Conservation (phyloP, 139 green algal genomes). For the Chlamydomonas sphaeroides region DNA sequence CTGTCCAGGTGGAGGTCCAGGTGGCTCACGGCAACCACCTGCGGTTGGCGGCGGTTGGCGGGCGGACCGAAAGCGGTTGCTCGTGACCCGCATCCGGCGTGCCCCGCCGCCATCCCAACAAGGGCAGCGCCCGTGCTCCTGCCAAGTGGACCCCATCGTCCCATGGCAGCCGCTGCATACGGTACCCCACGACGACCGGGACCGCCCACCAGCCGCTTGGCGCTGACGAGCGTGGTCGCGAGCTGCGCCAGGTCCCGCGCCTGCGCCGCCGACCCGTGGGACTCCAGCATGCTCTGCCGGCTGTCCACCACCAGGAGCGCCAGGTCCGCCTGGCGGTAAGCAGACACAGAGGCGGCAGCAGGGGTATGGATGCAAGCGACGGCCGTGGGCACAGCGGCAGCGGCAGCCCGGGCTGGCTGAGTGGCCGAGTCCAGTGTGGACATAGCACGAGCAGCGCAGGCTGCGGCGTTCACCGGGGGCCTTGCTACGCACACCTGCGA, state of each 20-base stretch:
- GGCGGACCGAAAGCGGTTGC: not conserved
- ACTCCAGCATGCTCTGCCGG: constrained; percentile 85
- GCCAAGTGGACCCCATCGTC: no score
- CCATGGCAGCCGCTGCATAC: no score
- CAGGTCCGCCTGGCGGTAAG: constrained; percentile 59
- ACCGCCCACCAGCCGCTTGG: constrained; percentile 12
- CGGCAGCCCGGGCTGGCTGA: no score
- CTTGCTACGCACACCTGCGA: no score
- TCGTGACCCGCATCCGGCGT: no score
- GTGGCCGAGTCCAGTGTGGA: no score
- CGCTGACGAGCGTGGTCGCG: constrained; percentile 77
- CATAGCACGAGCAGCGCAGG: no score
- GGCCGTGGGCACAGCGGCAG: no score
- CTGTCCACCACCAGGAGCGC: constrained; percentile 88
- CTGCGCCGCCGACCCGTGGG: constrained; percentile 88
- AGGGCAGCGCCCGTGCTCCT: no score
- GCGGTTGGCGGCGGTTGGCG: constrained; percentile 56
- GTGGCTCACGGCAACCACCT: constrained; percentile 71
- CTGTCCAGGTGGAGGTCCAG: constrained; percentile 85
- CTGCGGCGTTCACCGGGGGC: no score
- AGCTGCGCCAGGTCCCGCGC: constrained; percentile 93
- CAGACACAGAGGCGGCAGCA: not conserved
- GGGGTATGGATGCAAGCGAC: not conserved
- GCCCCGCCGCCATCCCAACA: no score
- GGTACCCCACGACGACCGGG: no score